These are phyloP conservation scores for Trypanosoma boissoni DNA, from an alignment of 208 protist genomes.

Conservation along the genomic window DNA sequence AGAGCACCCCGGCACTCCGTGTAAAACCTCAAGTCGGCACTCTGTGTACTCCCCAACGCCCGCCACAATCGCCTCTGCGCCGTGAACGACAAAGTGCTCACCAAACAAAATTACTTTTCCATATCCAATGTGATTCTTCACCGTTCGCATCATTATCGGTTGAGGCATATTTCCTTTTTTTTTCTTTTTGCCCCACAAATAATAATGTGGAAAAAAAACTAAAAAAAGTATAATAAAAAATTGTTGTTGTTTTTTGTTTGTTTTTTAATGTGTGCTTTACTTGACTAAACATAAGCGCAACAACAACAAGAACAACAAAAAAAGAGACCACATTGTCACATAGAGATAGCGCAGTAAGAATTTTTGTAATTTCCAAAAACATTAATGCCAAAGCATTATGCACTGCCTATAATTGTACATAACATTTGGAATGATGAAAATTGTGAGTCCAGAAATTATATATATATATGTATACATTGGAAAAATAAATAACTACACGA, in stretches of 20 bases:
- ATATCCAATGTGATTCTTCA: conserved; percentile 57
- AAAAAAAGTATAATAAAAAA: background rate
- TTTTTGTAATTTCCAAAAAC: conserved; percentile 81
- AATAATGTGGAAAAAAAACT: conserved; percentile 21
- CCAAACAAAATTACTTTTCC: conserved; percentile 93
- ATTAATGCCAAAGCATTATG: conserved; percentile 92
- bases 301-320: background rate
- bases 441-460: conserved; percentile 89
- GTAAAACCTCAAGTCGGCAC: conserved; percentile 43
- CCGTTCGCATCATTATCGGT: conserved; percentile 40
- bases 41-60: conserved; percentile 80
- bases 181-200: conserved; percentile 27
- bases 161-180: conserved; percentile 29
- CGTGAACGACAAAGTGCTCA: conserved; percentile 92
- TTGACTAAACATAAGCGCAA: background rate
- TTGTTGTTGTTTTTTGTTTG: background rate
- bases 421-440: conserved; percentile 85
- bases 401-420: conserved; percentile 92
- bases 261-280: background rate
- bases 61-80: conserved; percentile 71
- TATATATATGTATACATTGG: conserved; percentile 80
- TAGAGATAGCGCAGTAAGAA: too few relatives aligned
- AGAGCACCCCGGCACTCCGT: conserved; percentile 36
- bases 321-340: background rate
- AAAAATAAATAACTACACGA: conserved; percentile 79